These are phyloP conservation scores for Harringtonia aguacate DNA, from an alignment of 2,329 filamentous ascomycete species.

Conservation along the genomic window DNA sequence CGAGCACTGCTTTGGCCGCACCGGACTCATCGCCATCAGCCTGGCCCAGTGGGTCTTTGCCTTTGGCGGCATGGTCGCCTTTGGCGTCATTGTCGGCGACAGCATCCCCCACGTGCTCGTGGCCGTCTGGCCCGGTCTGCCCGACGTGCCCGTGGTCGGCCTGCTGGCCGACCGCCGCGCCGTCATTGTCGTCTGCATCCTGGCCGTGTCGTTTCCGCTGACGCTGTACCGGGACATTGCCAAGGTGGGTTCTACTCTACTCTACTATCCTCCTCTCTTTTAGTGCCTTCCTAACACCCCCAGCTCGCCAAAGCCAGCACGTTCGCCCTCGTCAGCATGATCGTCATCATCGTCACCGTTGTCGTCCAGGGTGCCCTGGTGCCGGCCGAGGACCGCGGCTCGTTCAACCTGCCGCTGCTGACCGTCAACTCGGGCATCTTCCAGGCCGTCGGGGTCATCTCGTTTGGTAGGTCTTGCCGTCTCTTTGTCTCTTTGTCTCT, in stretches of 20 bases:
- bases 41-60: slow-evolving; percentile 97
- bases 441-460: slow-evolving; percentile 95
- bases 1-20: slow-evolving; percentile 84
- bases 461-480: slow-evolving; percentile 58
- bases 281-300: slow-evolving; percentile 5
- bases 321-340: slow-evolving; percentile 85
- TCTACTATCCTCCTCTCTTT: neutral
- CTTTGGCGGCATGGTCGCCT: slow-evolving; percentile 97
- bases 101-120: slow-evolving; percentile 84
- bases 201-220: slow-evolving; percentile 81
- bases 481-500: neutral
- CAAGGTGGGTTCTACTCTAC: slow-evolving; percentile 60
- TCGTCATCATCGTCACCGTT: slow-evolving; percentile 78
- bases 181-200: slow-evolving; percentile 77
- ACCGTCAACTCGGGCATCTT: slow-evolving; percentile 83
- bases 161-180: slow-evolving; percentile 71
- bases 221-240: slow-evolving; percentile 94
- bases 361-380: slow-evolving; percentile 72
- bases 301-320: slow-evolving; percentile 94
- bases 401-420: slow-evolving; percentile 57
- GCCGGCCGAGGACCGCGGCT: slow-evolving; percentile 59
- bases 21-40: slow-evolving; percentile 77
- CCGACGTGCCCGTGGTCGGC: slow-evolving; percentile 64
- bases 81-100: slow-evolving; percentile 94
- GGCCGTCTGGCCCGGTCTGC: slow-evolving; percentile 69